These are phyloP conservation scores for Ganoderma sinense DNA, from an alignment of 1,284 basidiomycete species.

Conservation along the genomic window DNA sequence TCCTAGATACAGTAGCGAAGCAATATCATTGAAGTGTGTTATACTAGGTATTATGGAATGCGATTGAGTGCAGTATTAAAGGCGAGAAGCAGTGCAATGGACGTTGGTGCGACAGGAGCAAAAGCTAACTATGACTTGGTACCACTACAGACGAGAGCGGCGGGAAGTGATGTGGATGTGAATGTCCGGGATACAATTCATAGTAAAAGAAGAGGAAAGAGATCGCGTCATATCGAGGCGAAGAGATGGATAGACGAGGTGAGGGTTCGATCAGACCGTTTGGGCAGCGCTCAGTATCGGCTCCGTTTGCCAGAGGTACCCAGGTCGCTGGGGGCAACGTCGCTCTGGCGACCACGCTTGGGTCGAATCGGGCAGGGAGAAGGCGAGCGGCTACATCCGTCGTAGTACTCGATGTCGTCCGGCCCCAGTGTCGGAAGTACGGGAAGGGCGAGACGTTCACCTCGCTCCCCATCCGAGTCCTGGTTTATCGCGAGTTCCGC, in stretches of 20 bases:
- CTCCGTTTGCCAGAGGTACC: background rate
- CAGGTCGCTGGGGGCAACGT: background rate
- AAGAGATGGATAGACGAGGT: background rate
- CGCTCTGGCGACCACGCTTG: background rate
- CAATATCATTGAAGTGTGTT: no score
- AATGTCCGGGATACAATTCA: no score
- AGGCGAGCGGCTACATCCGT: background rate
- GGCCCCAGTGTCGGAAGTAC: background rate
- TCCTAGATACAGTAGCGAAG: no score
- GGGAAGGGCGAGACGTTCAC: background rate
- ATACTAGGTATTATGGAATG: no score
- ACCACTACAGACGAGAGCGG: no score
- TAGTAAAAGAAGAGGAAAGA: no score
- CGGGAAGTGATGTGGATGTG: no score
- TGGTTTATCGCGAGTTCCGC: background rate
- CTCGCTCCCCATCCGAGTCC: background rate
- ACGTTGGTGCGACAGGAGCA: no score
- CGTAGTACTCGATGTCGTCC: background rate
- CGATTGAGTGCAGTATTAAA: no score
- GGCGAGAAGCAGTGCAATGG: no score
- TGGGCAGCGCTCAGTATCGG: background rate
- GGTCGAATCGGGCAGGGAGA: background rate
- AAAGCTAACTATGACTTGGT: no score
- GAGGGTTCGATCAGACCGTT: background rate
- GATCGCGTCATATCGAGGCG: no score